phyloP scores from a whole-genome alignment of 2,329 filamentous ascomycete genomes.

The Endothia cerciana region DNA sequence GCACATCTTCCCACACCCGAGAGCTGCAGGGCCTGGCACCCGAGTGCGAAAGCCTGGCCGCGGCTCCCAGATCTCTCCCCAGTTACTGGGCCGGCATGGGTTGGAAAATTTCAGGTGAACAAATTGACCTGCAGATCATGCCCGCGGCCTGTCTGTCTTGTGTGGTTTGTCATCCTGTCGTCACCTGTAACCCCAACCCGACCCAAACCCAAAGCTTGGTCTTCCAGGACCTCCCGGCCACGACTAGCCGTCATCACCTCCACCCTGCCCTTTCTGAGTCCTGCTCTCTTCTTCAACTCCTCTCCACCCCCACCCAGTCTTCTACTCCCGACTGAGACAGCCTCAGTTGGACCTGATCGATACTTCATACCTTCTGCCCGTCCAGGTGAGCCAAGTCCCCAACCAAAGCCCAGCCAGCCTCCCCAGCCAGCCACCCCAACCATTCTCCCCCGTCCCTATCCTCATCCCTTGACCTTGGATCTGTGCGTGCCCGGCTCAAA shows the following conservation, averaged over 20 bases:
- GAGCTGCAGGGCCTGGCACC: no score
- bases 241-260: constrained; percentile 6
- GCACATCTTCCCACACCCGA: constrained; percentile 5
- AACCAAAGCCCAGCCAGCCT: not conserved
- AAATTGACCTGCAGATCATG: no score
- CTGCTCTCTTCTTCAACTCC: not conserved
- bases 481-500: not conserved
- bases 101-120: no score
- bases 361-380: not conserved
- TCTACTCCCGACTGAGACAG: not conserved
- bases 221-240: no score
- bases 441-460: not conserved
- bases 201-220: no score
- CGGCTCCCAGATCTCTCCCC: no score
- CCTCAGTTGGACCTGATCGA: not conserved
- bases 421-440: not conserved
- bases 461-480: not conserved
- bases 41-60: no score
- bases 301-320: not conserved
- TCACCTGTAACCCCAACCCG: not conserved
- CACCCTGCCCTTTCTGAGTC: not conserved
- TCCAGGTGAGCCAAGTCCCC: not conserved
- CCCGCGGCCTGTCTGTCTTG: no score
- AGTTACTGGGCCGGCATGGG: no score
- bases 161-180: constrained; percentile 5